Evolutionary conservation across 345 rosid species (phyloP).

Genomic region (Acer saccharum): DNA sequence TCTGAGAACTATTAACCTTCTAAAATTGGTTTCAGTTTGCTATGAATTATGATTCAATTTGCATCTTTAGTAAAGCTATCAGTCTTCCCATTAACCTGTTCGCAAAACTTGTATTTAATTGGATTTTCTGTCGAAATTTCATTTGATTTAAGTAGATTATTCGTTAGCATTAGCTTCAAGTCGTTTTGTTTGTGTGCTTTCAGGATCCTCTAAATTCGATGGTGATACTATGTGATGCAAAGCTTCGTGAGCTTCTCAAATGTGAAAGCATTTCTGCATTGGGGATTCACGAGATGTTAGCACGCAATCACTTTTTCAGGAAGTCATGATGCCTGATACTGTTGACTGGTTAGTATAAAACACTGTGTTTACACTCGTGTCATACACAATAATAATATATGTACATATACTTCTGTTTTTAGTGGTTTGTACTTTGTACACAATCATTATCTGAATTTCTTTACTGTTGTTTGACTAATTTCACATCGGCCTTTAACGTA

Average conservation of each 20-base stretch:
- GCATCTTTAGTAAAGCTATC: neutral
- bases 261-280: slow-evolving; percentile 86
- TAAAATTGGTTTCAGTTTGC: slow-evolving; percentile 14
- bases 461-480: neutral
- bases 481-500: neutral
- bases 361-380: neutral
- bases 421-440: neutral
- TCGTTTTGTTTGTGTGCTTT: slow-evolving; percentile 19
- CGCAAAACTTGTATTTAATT: neutral
- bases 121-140: neutral
- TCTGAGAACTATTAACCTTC: neutral
- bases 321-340: slow-evolving; percentile 47
- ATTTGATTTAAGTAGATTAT: neutral
- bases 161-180: slow-evolving; percentile 5
- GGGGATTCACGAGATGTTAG: slow-evolving; percentile 71
- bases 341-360: slow-evolving; percentile 39
- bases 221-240: slow-evolving; percentile 78
- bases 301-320: slow-evolving; percentile 68
- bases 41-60: neutral
- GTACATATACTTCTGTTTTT: neutral
- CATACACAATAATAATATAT: neutral
- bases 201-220: slow-evolving; percentile 79
- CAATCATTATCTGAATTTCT: neutral
- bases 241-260: slow-evolving; percentile 80
- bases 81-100: neutral